phyloP scores from a whole-genome alignment of 352 stramenopile species.

The Phytophthora hybrid region DNA sequence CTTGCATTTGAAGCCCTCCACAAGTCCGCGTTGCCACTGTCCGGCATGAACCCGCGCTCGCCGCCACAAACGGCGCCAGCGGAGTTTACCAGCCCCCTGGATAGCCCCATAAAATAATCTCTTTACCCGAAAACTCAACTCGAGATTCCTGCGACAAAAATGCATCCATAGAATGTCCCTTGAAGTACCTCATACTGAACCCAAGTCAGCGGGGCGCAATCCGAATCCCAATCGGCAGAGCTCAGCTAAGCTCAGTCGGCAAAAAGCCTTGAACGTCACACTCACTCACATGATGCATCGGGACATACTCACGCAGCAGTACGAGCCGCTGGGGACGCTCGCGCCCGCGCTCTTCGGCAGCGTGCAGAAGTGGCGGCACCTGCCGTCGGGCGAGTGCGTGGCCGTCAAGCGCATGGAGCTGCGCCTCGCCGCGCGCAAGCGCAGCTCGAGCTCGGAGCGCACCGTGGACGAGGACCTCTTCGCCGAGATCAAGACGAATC shows the following conservation, averaged over 20 bases:
- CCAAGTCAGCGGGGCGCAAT: constrained; percentile 3
- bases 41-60: not conserved
- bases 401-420: constrained; percentile 88
- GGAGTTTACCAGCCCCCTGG: not conserved
- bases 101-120: constrained; percentile 3
- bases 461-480: constrained; percentile 76
- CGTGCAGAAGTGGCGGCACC: constrained; percentile 72
- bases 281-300: not conserved
- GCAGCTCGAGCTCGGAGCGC: constrained; percentile 57
- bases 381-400: constrained; percentile 57
- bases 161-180: constrained; percentile 29
- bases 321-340: constrained; percentile 71
- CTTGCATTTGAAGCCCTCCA: constrained; percentile 19
- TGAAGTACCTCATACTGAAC: constrained; percentile 39
- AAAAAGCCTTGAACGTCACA: constrained; percentile 21
- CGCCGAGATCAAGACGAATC: constrained; percentile 74
- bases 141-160: constrained; percentile 31
- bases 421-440: constrained; percentile 51
- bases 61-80: too few species aligned
- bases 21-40: constrained; percentile 7
- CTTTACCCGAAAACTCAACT: not conserved
- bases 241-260: constrained; percentile 16
- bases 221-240: too few species aligned
- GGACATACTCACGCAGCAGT: constrained; percentile 41
- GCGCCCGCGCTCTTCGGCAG: constrained; percentile 76